Evolutionary conservation across 2,329 filamentous ascomycete species (phyloP), one percentile per base, ranked within the genome.

Genomic region (Didymella segeticola): DNA sequence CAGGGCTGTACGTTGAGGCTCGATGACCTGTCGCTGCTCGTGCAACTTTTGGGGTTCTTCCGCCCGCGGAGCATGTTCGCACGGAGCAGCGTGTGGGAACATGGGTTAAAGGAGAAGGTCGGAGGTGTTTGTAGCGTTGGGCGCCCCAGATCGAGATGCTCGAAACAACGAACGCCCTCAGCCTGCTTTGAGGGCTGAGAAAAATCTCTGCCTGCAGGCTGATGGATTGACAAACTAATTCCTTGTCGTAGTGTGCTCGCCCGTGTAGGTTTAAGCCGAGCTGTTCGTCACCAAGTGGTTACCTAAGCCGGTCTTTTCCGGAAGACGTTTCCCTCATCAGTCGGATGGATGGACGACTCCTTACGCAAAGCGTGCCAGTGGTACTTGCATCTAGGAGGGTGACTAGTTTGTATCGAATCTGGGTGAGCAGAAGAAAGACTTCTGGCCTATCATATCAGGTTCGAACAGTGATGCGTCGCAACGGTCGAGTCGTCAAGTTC

Each of bases 281-380:
- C 17, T 41, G 34, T 27, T 37, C 23, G 34, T 46, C 10, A 29
- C 22, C 17, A n/a, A 31, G 2, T 9, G 17, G n/a, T n/a, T n/a
- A n/a, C n/a, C 25, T 49, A 54, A 49, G 51, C 51, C 45, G 51
- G 39, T 20, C 20, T 19, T 49, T 49, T 45, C 51, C 51, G 51
- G 27, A 27, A 48, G 43, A 29, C 31, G 9, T 43, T 43, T 43
- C 23, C 39, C 25, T 43, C 34, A 19, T 12, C 11, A 19, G 19
- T 33, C 38, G 33, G 31, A 22, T 22, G 31, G 48, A 19, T 14
- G 37, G 39, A 41, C 22, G 26, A 5, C 1, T 23, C 12, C 8
- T 33, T 15, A 29, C 8, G 39, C 22, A 11, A 34, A 31, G 6
- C 8, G 14, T 19, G 17, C 27, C 17, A 8, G 9, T 5, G 17